phyloP scores from a whole-genome alignment of 306 rosid species.

The Sicyos edulis region DNA sequence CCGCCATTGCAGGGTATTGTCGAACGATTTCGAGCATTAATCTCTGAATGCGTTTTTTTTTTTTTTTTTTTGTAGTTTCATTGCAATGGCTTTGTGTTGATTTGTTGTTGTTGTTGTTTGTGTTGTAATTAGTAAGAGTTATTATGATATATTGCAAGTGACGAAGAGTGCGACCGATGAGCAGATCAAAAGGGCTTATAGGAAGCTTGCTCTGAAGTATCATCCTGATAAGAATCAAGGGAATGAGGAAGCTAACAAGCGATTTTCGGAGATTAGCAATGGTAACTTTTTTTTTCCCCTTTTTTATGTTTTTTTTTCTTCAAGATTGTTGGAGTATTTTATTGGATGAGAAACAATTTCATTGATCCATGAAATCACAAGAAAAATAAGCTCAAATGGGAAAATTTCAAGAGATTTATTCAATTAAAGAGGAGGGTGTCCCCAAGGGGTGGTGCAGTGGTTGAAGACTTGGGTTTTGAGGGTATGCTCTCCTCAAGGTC shows the following conservation, averaged over 20 bases:
- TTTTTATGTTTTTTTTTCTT: background rate
- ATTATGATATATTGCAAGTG: slow-evolving; percentile 77
- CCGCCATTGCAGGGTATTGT: slow-evolving; percentile 65
- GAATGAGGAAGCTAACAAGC: slow-evolving; percentile 82
- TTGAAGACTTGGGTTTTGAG: too few species aligned
- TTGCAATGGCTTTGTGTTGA: background rate
- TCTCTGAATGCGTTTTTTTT: background rate
- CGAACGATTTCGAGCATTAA: background rate
- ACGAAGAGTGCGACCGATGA: slow-evolving; percentile 83
- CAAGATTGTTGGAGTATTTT: background rate
- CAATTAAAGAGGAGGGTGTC: too few species aligned
- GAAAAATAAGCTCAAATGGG: too few species aligned
- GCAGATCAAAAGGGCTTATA: slow-evolving; percentile 89
- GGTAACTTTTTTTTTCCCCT: slow-evolving; percentile 30
- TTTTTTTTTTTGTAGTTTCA: background rate
- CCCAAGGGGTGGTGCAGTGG: too few species aligned
- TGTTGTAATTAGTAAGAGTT: slow-evolving; percentile 53
- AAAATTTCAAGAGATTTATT: too few species aligned
- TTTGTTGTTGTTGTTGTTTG: background rate
- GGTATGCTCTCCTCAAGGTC: too few species aligned
- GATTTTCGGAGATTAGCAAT: slow-evolving; percentile 80
- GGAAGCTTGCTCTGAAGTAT: slow-evolving; percentile 91
- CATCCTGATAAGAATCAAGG: slow-evolving; percentile 97
- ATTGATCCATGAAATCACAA: too few species aligned
- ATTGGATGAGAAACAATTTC: too few species aligned